Evolutionary conservation across 192 early-diverging fungal genomes (phyloP).

Genomic region (Rhizoclosmatium globosum): DNA sequence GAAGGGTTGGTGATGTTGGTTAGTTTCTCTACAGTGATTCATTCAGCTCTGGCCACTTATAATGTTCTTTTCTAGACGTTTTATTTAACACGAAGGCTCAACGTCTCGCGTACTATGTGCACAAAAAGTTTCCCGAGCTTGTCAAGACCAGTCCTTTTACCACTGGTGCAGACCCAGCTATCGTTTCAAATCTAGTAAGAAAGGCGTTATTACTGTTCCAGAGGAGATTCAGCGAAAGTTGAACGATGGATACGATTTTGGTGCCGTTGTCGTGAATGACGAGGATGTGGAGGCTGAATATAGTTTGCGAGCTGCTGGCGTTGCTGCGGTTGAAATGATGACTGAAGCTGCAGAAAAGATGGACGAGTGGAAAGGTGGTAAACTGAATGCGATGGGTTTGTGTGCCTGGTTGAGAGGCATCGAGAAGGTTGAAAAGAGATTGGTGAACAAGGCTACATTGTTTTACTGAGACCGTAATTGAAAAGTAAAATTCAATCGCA

Average conservation of each 20-base stretch:
- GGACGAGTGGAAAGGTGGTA: background rate
- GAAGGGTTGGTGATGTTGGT: background rate
- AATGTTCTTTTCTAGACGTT: conserved; percentile 1
- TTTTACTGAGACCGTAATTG: no score
- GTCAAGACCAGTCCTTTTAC: background rate
- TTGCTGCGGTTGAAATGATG: background rate
- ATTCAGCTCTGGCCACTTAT: background rate
- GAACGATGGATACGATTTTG: background rate
- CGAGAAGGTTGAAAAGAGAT: no score
- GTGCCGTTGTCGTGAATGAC: background rate
- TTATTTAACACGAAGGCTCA: conserved; percentile 8
- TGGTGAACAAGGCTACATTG: no score
- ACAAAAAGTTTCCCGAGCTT: conserved; percentile 9
- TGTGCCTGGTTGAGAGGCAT: background rate
- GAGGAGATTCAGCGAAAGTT: background rate
- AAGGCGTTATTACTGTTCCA: background rate
- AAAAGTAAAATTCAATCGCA: no score
- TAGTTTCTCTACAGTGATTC: background rate
- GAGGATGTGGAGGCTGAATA: background rate
- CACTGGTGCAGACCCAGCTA: conserved; percentile 11
- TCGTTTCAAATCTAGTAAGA: background rate
- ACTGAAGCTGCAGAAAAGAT: background rate
- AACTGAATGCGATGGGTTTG: conserved; percentile 10
- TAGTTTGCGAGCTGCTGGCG: background rate
- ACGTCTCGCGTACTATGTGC: conserved; percentile 13